Evolutionary conservation across 225 moss, liverwort and hornwort genomes (phyloP), one percentile per base, ranked within the genome.

Genomic region (Antitrichia curtipendula): DNA sequence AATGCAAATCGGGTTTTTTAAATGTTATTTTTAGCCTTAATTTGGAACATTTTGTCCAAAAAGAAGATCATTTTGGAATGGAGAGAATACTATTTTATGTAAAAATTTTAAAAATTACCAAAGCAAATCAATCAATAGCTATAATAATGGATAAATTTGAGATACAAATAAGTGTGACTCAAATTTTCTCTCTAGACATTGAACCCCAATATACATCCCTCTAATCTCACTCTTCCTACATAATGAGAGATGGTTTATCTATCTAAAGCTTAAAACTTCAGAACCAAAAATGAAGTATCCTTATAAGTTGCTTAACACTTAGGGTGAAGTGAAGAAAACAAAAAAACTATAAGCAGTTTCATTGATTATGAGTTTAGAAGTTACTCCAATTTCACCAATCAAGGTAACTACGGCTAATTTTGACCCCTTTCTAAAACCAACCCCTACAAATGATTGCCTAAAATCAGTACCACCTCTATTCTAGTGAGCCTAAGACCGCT

Each of bases 121-220:
- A 31, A 29, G 47, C 47, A 73, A 49, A 47, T 47, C 27, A 73
- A 28, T 47, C 47, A 73, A 18, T 45, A 71, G 45, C 2, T 45
- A 73, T 73, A 43, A 10, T 43, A 43, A 28, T 47, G 11, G 29
- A 47, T 45, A 31, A 73, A 18, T 2, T 73, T 73, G 6, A 73
- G 0, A 71, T 43, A 16, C 3, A 41, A 0, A 2, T 1, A 45
- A 0, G 2, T 23, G 17, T 43, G 5, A 6, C 3, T 45, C 45
- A 72, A 45, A 7, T 29, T 73, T 31, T 17, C n/a, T 47, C 6
- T 9, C 1, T 16, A 0, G 8, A 71, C 41, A 45, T 45, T 29
- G 6, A 16, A 16, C 16, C 8, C 6, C 7, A 7, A 0, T 10
- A 2, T 73, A 19, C 7, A 47, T 47, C 11, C 7, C 0, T 47